Evolutionary conservation across 164 flowering plant genomes (phyloP), one percentile per base, ranked within the genome.

Genomic region (Aristolochia californica): DNA sequence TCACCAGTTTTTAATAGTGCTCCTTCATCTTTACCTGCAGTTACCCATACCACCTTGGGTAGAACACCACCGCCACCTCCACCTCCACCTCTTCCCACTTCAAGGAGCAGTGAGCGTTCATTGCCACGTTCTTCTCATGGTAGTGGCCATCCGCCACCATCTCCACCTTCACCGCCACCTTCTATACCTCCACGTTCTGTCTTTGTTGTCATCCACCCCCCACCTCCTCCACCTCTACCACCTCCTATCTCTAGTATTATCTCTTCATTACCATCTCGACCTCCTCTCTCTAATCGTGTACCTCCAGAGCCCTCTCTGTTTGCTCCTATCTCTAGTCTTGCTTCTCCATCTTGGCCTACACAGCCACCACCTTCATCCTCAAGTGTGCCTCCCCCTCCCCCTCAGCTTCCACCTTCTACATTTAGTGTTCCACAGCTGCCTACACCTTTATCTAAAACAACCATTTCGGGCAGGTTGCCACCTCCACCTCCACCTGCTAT

Each of bases 241-340:
- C 60, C 60, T 16, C 64, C 30, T 13, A 21, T 7, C 2, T 7
- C 30, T 2, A 28, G 4, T 28, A 28, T 28, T 28, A 2, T n/a
- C n/a, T n/a, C 69, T 22, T 58, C 66, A 15, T 61, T 66, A 0
- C 70, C 72, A 14, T 63, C 66, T 43, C 56, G 64, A 26, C 58
- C 61, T 28, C 64, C 64, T 23, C 52, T 56, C 9, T 5, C 17
- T 51, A 28, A n/a, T n/a, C n/a, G n/a, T n/a, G n/a, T n/a, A n/a
- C n/a, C n/a, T n/a, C n/a, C n/a, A n/a, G n/a, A n/a, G n/a, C n/a
- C n/a, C n/a, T n/a, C n/a, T n/a, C n/a, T n/a, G n/a, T n/a, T n/a
- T n/a, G n/a, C n/a, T n/a, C n/a, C n/a, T n/a, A n/a, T n/a, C n/a
- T n/a, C n/a, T n/a, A n/a, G n/a, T n/a, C n/a, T n/a, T n/a, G n/a